Percentiles rank a stretch among this genome's conserved stretches.
These are phyloP conservation scores for Plasmodium gonderi DNA, from an alignment of 169 alveolate species.

Conservation along the genomic window DNA sequence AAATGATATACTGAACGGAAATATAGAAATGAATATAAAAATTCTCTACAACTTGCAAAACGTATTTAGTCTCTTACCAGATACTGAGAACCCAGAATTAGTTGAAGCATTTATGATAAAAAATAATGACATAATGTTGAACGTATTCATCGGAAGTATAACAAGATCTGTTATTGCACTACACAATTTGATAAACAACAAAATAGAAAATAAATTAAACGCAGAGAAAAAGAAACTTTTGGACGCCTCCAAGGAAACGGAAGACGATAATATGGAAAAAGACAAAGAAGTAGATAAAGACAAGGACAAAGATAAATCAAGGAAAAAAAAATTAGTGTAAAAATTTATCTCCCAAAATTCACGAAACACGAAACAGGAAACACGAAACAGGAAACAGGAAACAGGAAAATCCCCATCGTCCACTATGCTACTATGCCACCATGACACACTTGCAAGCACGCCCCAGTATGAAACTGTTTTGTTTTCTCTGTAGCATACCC, in stretches of 20 bases:
- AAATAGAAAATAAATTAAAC: constrained; percentile 88
- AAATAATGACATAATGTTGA: constrained; percentile 94
- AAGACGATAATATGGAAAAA: constrained; percentile 74
- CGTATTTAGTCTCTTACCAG: constrained; percentile 95
- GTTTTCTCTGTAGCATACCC: neutral
- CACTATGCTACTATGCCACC: no score
- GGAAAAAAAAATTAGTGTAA: neutral
- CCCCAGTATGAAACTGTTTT: no score
- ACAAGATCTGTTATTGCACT: constrained; percentile 94
- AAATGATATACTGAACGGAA: constrained; percentile 88
- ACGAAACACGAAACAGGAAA: no score
- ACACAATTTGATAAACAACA: constrained; percentile 96
- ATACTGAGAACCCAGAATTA: constrained; percentile 88
- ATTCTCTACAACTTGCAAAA: constrained; percentile 93
- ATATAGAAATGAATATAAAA: constrained; percentile 89
- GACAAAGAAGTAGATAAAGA: constrained; percentile 62
- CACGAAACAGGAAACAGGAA: no score
- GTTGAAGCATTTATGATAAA: constrained; percentile 93
- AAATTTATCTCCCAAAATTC: neutral
- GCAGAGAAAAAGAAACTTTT: constrained; percentile 75
- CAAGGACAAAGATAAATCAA: neutral
- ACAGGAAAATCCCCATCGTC: no score
- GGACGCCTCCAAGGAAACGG: constrained; percentile 59
- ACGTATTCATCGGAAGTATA: constrained; percentile 93
- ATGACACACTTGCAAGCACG: no score